Conservation (phyloP, 139 green algal species). For the Chlamydomonas sphaeroides region DNA sequence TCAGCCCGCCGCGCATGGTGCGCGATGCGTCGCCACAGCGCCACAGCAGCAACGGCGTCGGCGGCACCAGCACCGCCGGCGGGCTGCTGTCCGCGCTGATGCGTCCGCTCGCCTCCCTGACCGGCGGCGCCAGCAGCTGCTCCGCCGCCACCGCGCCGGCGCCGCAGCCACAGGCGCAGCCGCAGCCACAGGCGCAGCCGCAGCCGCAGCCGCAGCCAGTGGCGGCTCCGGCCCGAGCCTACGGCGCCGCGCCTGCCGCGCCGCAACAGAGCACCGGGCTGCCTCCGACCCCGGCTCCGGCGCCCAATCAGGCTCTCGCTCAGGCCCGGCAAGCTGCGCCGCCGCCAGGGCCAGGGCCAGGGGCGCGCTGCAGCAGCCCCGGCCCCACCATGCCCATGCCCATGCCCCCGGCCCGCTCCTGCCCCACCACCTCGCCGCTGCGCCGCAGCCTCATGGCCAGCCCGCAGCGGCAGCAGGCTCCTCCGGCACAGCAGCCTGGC, state of each 20-base stretch:
- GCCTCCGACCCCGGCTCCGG: no score
- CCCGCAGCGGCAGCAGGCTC: background rate
- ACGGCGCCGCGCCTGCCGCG: no score
- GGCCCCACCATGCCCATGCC: background rate
- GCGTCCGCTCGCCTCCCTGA: conserved; percentile 7
- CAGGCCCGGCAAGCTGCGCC: no score
- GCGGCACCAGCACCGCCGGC: background rate
- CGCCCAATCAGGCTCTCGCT: no score
- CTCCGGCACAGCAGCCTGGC: no score
- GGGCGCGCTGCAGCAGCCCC: no score
- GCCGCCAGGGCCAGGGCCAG: background rate
- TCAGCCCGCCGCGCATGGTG: background rate
- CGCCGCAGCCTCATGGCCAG: background rate
- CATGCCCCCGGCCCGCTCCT: no score
- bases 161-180: no score
- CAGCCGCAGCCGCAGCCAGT: background rate
- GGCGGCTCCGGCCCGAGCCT: background rate
- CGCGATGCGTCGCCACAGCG: background rate
- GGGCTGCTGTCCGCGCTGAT: background rate
- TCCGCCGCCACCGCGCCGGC: background rate
- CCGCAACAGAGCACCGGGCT: no score
- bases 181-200: background rate
- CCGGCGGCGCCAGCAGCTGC: background rate
- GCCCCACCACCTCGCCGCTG: background rate
- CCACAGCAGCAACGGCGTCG: background rate